Conservation (phyloP, 148 eudicot species). For the Rhododendron vialii region DNA sequence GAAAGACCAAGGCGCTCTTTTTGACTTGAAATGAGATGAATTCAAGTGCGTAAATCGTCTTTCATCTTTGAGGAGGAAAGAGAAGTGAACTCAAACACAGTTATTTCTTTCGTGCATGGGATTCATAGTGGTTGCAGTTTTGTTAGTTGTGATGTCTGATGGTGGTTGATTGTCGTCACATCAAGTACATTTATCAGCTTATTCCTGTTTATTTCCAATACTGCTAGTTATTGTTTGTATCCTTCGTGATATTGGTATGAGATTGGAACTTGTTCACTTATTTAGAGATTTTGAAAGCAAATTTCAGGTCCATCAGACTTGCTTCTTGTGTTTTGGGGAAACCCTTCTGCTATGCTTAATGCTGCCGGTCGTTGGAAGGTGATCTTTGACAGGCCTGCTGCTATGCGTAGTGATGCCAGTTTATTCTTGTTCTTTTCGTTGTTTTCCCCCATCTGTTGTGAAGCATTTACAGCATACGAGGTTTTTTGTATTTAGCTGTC, state of each 20-base stretch:
- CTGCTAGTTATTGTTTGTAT: neutral
- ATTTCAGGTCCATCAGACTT: neutral
- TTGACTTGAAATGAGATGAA: conserved; percentile 13
- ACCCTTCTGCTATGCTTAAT: neutral
- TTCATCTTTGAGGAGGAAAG: neutral
- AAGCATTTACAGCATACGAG: neutral
- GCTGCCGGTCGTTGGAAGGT: neutral
- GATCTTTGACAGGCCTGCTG: neutral
- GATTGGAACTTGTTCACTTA: neutral
- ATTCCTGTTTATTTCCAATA: neutral
- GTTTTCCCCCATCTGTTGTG: neutral
- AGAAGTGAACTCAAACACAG: neutral
- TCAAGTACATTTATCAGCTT: neutral
- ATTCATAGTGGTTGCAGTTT: conserved; percentile 2
- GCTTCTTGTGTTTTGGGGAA: neutral
- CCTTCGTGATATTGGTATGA: neutral
- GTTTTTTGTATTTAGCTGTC: neutral
- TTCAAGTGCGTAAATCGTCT: neutral
- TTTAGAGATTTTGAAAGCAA: neutral
- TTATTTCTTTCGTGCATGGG: neutral
- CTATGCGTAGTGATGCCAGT: neutral
- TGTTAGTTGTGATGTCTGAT: neutral
- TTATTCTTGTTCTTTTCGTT: neutral
- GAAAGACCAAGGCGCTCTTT: conserved; percentile 39
- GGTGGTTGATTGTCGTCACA: neutral